Base-by-base conservation (phyloP, 164 flowering plant species). In the Platanus orientalis region DNA sequence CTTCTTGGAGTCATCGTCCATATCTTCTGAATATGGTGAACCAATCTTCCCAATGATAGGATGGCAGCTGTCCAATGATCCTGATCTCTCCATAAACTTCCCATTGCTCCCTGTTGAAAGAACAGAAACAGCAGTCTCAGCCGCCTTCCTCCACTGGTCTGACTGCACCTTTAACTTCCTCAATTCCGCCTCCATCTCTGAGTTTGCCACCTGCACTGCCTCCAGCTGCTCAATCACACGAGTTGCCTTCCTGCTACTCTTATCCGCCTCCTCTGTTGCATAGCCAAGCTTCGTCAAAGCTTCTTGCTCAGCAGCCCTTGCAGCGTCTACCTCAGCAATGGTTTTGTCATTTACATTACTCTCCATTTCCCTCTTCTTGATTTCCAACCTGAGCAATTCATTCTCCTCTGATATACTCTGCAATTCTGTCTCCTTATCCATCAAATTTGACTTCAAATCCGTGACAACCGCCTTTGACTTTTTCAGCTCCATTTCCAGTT, bases 131-230 rank as follows among this genome's bases (percentile, higher is more conserved):
- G 99, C 97, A 7, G 95, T 89, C 71, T 95, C 99, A 0, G 99
- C 99, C 20, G 99, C 99, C 71, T 95, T 95, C 73, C 97, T 84
- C 97, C 97, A 95, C 69, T 95, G 99, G 27, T 90, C 92, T 5
- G 96, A 83, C 72, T 92, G 97, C 64, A 95, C 96, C 66, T 83
- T 88, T 1, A 95, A 71, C 78, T 78, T 86, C 69, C 88, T 85
- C 61, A 95, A 60, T 78, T 95, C 99, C 0, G 83, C 82, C 55
- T 92, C 97, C 89, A 92, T 75, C 58, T 86, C 97, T 4, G 80
- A 48, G 59, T 81, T 85, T 11, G 83, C 73, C 10, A 80, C 79
- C 68, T 88, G 91, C 17, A 85, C 82, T 27, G 88, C 90, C 49
- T 89, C 97, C 34, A 87, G 81, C 78, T 90, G 93, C 77, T 87